Evolutionary conservation across 164 flowering plant genomes (phyloP).

Genomic region (Pachysandra terminalis): DNA sequence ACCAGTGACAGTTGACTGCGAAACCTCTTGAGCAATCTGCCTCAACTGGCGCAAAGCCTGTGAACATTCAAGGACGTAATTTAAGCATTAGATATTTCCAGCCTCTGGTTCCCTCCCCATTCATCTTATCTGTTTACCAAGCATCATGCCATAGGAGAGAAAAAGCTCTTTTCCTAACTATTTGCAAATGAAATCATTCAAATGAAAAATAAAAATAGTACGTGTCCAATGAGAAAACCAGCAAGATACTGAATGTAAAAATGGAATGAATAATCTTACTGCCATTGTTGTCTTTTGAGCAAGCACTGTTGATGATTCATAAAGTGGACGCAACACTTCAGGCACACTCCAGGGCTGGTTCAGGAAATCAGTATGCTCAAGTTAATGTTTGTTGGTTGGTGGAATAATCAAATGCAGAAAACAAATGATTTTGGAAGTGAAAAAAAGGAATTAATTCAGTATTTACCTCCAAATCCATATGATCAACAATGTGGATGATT

Average conservation of each 20-base stretch:
- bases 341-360: slow-evolving; percentile 62
- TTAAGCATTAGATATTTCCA: background rate
- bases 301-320: slow-evolving; percentile 64
- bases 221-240: background rate
- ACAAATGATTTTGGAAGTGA: background rate
- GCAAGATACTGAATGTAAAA: background rate
- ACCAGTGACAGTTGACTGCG: slow-evolving; percentile 57
- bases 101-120: background rate
- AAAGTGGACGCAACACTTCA: slow-evolving; percentile 71
- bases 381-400: background rate
- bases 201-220: background rate
- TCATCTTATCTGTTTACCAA: background rate
- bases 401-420: background rate
- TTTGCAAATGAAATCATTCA: too few species aligned
- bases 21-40: slow-evolving; percentile 83
- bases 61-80: background rate
- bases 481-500: slow-evolving; percentile 74
- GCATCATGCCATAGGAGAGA: too few species aligned
- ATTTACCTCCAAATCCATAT: slow-evolving; percentile 61
- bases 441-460: background rate
- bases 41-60: slow-evolving; percentile 91
- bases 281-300: slow-evolving; percentile 70
- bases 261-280: slow-evolving; percentile 26
- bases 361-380: background rate
- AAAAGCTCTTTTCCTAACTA: too few species aligned